Evolutionary conservation across 371 early-diverging fungal genomes (phyloP), one percentile per base, ranked within the genome.

Genomic region (Coemansia sp.): DNA sequence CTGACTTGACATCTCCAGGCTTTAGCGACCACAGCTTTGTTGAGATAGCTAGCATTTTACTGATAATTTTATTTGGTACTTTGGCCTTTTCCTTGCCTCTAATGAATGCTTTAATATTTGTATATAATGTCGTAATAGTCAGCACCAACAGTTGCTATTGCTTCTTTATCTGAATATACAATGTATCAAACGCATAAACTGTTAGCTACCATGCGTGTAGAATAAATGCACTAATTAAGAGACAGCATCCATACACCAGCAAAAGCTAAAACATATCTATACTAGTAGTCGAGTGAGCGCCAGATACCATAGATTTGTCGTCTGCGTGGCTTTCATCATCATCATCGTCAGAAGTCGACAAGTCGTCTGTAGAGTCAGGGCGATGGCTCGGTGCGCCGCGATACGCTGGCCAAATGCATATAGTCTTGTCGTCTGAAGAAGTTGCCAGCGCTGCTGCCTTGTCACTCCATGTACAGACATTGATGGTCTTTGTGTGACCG

Each of bases 351-450:
- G 50, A 22, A n/a, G 18, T 31, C 14, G 56, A 13, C 14, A 13
- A n/a, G 31, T 26, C 26, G 37, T 13, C 21, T n/a, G 14, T 10
- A 37, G 37, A 29, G 16, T 34, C 55, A 16, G 10, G 58, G 16
- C 37, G 81, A 78, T 66, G 84, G 86, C 65, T 86, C 75, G 76
- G 85, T 68, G 68, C 88, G 81, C 51, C 76, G 26, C 65, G 58
- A 47, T 68, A 71, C 0, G 76, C 76, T 1, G 76, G 76, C 76
- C 76, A 86, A 50, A 98, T 88, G 72, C 95, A 87, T 40, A 98
- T 90, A 1, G 96, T 94, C 57, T 85, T 82, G 75, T 98, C 98
- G 69, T 98, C 98, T 45, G 93, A 91, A 4, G 94, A 95, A 27
- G 95, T 91, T 2, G 93, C 98, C 82, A 96, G 70, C 40, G 68